Percentiles rank a stretch among this genome's conserved stretches.
These are phyloP conservation scores for Chrysanthemum makinoi DNA, from an alignment of 129 eudicot species.

Conservation along the genomic window DNA sequence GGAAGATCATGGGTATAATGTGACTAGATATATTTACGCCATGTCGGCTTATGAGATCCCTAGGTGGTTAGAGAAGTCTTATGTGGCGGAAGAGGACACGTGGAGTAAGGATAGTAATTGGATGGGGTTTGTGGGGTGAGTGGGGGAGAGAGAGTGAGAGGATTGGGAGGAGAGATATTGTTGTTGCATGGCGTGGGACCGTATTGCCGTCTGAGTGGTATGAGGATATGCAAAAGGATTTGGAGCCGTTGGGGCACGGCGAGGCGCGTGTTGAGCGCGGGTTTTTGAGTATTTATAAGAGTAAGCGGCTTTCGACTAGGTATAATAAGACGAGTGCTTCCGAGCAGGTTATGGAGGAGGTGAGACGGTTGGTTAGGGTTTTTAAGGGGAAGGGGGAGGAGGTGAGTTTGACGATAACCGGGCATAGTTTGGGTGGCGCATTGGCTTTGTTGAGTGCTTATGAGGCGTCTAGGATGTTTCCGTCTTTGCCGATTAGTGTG, in stretches of 20 bases:
- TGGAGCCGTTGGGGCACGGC: slow-evolving; percentile 56
- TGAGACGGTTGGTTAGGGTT: slow-evolving; percentile 33
- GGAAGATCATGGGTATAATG: slow-evolving; percentile 47
- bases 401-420: slow-evolving; percentile 79
- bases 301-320: slow-evolving; percentile 38
- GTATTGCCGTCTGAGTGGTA: slow-evolving; percentile 79
- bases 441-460: slow-evolving; percentile 64
- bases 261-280: slow-evolving; percentile 74
- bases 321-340: slow-evolving; percentile 66
- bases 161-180: slow-evolving; percentile 73
- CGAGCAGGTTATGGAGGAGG: slow-evolving; percentile 58
- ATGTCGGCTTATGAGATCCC: slow-evolving; percentile 66
- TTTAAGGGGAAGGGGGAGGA: slow-evolving; percentile 50
- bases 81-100: slow-evolving; percentile 41
- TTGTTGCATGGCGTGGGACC: slow-evolving; percentile 82
- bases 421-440: slow-evolving; percentile 89
- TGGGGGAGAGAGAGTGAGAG: slow-evolving; percentile 37
- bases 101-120: slow-evolving; percentile 78
- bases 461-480: slow-evolving; percentile 51
- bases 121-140: slow-evolving; percentile 83
- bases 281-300: slow-evolving; percentile 65
- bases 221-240: slow-evolving; percentile 57
- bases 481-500: slow-evolving; percentile 53
- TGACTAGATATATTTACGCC: slow-evolving; percentile 64
- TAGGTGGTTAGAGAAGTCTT: slow-evolving; percentile 61